phyloP scores from a whole-genome alignment of 169 alveolate genomes.

The Plasmodium blacklocki region DNA sequence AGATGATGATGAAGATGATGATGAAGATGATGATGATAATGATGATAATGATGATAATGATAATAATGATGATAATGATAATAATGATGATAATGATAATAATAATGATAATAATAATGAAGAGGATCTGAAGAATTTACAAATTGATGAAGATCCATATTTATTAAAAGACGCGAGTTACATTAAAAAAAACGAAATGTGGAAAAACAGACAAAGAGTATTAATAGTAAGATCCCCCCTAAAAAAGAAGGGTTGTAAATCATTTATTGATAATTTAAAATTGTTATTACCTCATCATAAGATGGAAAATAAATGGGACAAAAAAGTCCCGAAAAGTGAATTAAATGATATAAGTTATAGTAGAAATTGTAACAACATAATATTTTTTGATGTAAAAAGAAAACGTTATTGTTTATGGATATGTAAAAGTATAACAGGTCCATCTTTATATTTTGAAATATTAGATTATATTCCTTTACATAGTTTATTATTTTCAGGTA shows the following conservation, averaged over 20 bases:
- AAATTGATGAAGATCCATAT: constrained; percentile 88
- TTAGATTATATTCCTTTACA: constrained; percentile 84
- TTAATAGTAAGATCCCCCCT: constrained; percentile 96
- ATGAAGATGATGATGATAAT: background rate
- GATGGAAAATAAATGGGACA: constrained; percentile 90
- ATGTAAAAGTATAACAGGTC: constrained; percentile 96
- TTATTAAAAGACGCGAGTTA: constrained; percentile 89
- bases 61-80: background rate
- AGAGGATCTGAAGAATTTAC: background rate
- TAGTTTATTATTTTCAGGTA: constrained; percentile 91
- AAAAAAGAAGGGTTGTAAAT: constrained; percentile 93
- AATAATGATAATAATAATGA: background rate
- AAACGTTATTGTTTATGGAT: constrained; percentile 94
- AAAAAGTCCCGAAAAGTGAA: constrained; percentile 87
- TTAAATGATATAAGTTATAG: constrained; percentile 87
- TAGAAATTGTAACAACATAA: constrained; percentile 92
- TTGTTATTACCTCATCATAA: constrained; percentile 97
- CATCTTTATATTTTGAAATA: constrained; percentile 94
- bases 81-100: background rate
- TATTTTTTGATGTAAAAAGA: constrained; percentile 94
- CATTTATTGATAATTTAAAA: constrained; percentile 94
- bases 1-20: background rate
- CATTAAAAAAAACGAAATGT: constrained; percentile 87
- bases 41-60: background rate
- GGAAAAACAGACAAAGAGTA: constrained; percentile 96